Evolutionary conservation across 2,329 filamentous ascomycete genomes (phyloP), one percentile per base, ranked within the genome.

Genomic region (Hypoxylon sp.): DNA sequence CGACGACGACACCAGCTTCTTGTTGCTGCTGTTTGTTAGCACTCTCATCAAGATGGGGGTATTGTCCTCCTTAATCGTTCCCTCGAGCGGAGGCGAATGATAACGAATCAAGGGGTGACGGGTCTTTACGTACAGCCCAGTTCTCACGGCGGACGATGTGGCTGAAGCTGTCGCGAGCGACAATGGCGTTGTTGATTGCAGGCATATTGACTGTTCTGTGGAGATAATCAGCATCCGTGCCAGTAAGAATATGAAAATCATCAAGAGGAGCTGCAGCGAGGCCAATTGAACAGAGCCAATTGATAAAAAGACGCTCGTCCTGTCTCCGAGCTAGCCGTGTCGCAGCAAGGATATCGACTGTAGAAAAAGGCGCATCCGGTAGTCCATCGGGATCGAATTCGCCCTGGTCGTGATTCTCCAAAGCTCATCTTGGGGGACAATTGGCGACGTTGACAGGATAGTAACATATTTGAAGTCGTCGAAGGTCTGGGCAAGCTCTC

Each of bases 1-100:
- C 77, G 39, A 78, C 77, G 50, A 78, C 63, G 67, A 78, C 76
- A 75, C 77, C 77, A 53, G 76, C 74, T 68, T 79, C 76, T 65
- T 76, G 65, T 66, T 74, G 67, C 75, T 76, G 37, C 24, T 60
- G 29, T 21, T 19, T 39, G 57, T 75, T 69, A 75, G 73, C 53
- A 44, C 21, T 24, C n/a, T 37, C 15, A 27, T n/a, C 10, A 59
- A 6, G 68, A 27, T 31, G 39, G 24, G 39, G 46, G 31, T 21
- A n/a, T 19, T 3, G n/a, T 29, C 24, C 32, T 32, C 21, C 31
- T 54, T 32, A 19, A 35, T 39, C 11, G 19, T 47, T 24, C 47
- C 19, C 24, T 37, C 50, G 17, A 37, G 8, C 21, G 21, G 21
- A 31, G 37, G 8, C 24, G 7, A 24, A 15, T 50, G 21, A 13